These are phyloP conservation scores for Austroboletus rostrupii DNA, from an alignment of 1,284 basidiomycete species.

Conservation along the genomic window DNA sequence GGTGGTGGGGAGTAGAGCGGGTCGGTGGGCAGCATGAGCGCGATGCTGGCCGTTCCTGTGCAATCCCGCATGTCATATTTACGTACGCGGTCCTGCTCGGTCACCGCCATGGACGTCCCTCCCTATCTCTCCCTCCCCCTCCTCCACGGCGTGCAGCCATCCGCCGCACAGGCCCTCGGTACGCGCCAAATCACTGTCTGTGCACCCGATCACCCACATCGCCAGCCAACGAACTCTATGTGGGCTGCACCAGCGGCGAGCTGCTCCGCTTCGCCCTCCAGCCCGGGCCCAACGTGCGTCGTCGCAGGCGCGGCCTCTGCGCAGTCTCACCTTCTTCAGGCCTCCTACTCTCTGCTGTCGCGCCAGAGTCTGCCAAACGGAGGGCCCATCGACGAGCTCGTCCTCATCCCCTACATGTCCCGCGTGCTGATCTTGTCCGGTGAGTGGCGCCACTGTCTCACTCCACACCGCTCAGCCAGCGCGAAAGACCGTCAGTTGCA, in stretches of 20 bases:
- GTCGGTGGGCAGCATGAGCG: not conserved
- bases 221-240: slow-evolving; percentile 67
- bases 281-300: slow-evolving; percentile 31
- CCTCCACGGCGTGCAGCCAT: not conserved
- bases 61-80: slow-evolving; percentile 13
- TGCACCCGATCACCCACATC: not conserved
- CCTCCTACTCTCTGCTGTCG: slow-evolving; percentile 64
- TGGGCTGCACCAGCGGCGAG: slow-evolving; percentile 71
- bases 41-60: not conserved
- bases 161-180: slow-evolving; percentile 49
- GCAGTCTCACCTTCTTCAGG: no score
- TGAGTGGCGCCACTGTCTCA: slow-evolving; percentile 25
- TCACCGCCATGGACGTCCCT: slow-evolving; percentile 44
- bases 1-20: slow-evolving; percentile 8
- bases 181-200: slow-evolving; percentile 12
- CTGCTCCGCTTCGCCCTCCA: slow-evolving; percentile 65
- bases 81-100: slow-evolving; percentile 44
- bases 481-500: slow-evolving; percentile 69
- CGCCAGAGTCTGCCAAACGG: slow-evolving; percentile 59
- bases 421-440: slow-evolving; percentile 71
- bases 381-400: slow-evolving; percentile 73
- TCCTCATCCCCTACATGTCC: slow-evolving; percentile 70
- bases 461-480: slow-evolving; percentile 1
- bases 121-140: slow-evolving; percentile 15
- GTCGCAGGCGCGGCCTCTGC: no score